These are phyloP conservation scores for Jacaranda mimosifolia DNA, from an alignment of 257 asterid genomes.

Conservation along the genomic window DNA sequence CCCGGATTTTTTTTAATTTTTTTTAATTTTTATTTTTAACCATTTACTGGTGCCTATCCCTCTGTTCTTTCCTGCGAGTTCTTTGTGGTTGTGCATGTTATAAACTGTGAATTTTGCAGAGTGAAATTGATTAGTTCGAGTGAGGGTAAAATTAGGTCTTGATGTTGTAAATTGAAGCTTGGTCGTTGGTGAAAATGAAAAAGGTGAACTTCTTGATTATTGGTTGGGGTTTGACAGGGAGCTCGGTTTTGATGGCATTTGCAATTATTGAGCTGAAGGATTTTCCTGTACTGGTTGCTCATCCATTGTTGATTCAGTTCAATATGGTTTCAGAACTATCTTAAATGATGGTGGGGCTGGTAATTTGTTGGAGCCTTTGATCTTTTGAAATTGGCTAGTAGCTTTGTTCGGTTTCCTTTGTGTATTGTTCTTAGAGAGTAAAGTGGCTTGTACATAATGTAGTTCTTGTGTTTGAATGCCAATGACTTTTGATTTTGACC, in stretches of 20 bases:
- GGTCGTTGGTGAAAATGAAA: neutral
- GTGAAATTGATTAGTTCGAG: neutral
- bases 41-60: neutral
- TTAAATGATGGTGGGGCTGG: neutral
- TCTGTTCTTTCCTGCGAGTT: neutral
- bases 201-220: slow-evolving; percentile 1
- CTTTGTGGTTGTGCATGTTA: neutral
- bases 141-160: neutral
- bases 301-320: neutral
- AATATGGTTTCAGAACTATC: neutral
- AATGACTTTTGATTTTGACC: neutral
- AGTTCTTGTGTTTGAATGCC: neutral
- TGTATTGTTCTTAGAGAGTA: neutral
- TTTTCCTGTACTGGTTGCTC: neutral
- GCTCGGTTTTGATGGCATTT: neutral
- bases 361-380: slow-evolving; percentile 3
- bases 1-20: neutral
- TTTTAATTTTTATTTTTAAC: neutral
- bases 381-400: neutral
- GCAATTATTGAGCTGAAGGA: slow-evolving; percentile 4
- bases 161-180: neutral
- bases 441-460: neutral
- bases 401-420: too few relatives aligned
- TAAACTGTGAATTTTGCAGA: neutral
- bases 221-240: neutral